phyloP scores from a whole-genome alignment of 75 land plant species.

The Larix kaempferi region DNA sequence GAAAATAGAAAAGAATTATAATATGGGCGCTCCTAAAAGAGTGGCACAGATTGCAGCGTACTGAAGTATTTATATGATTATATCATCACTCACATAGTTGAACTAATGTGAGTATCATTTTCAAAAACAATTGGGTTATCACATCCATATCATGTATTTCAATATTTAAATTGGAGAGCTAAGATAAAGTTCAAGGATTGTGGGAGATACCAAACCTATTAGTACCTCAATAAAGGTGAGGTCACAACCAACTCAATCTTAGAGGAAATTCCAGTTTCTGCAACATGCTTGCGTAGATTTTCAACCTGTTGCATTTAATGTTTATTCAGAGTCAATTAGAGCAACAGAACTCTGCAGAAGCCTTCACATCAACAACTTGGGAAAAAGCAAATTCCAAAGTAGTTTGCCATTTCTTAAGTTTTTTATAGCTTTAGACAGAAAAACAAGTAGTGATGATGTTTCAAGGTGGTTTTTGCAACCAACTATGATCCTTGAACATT shows the following conservation, averaged over 20 bases:
- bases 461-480: neutral
- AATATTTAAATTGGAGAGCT: neutral
- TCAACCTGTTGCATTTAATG: slow-evolving; percentile 44
- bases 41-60: neutral
- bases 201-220: neutral
- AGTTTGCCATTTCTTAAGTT: neutral
- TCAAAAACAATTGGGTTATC: neutral
- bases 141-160: neutral
- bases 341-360: neutral
- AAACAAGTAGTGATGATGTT: neutral
- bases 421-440: slow-evolving; percentile 5
- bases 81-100: neutral
- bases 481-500: neutral
- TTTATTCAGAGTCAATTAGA: neutral
- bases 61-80: neutral
- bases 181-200: neutral
- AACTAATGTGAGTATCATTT: neutral
- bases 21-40: neutral
- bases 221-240: slow-evolving; percentile 56
- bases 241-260: slow-evolving; percentile 71
- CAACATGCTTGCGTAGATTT: slow-evolving; percentile 66
- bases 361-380: neutral
- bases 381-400: neutral
- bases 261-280: slow-evolving; percentile 32
- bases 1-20: neutral